Evolutionary conservation across 2,329 filamentous ascomycete species (phyloP), one percentile per base, ranked within the genome.

Genomic region (Trichoderma citrinoviride): DNA sequence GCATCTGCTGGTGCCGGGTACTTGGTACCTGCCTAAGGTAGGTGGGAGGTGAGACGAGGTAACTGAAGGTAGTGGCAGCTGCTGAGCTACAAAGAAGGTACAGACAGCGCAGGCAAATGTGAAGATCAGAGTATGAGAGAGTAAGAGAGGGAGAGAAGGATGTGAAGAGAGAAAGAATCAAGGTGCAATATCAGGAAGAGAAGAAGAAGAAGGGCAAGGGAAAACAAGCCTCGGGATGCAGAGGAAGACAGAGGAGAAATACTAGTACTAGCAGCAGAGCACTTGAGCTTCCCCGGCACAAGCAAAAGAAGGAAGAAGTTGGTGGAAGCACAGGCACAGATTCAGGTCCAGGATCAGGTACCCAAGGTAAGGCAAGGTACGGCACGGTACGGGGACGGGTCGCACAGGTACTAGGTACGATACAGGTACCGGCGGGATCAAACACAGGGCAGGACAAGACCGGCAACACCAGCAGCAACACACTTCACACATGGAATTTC

Each of bases 1-100:
- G 56, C 7, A 49, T 62, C 46, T 53, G n/a, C 58, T 52, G 47
- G 58, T 54, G 58, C 58, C 27, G 37, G 58, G 37, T 40, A 52
- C 25, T 27, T 44, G 50, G 47, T 62, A 53, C 46, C 41, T 52
- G 33, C 15, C 53, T 25, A 25, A 12, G 33, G 33, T 14, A 12
- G 14, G 33, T 14, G 33, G 33, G 33, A 12, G 33, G 33, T 37
- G 12, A 37, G 33, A 37, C 12, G 33, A 37, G 33, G 12, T 37
- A 14, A 37, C 33, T 37, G 12, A 37, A 37, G 33, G 33, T 37
- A 37, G 12, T 14, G 33, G 21, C 44, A 41, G 56, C 56, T 29
- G 23, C 23, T 46, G 54, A 46, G 41, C 54, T 46, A 41, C 33
- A n/a, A n/a, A 17, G 56, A 19, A 50, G 40, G 17, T 21, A n/a